Percentiles rank a stretch among this genome's conserved stretches.
These are phyloP conservation scores for Monosporascus sp. DNA, from an alignment of 2,329 filamentous ascomycete species.

Conservation along the genomic window DNA sequence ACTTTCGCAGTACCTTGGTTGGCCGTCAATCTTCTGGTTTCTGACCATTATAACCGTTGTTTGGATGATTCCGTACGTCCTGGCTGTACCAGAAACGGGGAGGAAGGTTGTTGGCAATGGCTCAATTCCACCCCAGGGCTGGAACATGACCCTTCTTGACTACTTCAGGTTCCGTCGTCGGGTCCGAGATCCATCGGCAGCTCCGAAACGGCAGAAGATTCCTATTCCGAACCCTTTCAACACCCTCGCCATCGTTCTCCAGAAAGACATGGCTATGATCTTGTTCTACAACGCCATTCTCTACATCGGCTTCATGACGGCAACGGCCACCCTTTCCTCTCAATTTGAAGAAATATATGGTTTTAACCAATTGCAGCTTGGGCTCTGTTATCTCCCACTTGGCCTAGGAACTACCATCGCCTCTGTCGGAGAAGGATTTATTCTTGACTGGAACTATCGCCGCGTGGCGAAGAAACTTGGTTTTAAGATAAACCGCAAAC, in stretches of 20 bases:
- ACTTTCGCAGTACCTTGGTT: slow-evolving; percentile 57
- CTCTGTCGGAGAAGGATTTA: slow-evolving; percentile 49
- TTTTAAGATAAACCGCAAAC: slow-evolving; percentile 54
- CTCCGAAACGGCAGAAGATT: slow-evolving; percentile 34
- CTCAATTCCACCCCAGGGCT: slow-evolving; percentile 50
- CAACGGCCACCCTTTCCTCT: slow-evolving; percentile 47
- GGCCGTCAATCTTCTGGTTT: slow-evolving; percentile 68
- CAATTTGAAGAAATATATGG: slow-evolving; percentile 46
- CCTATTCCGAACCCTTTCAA: slow-evolving; percentile 53
- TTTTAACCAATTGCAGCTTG: slow-evolving; percentile 45
- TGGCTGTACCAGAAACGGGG: slow-evolving; percentile 55
- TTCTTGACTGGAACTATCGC: slow-evolving; percentile 64
- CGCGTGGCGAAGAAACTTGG: slow-evolving; percentile 58
- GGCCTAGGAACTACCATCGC: slow-evolving; percentile 44
- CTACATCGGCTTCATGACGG: slow-evolving; percentile 51
- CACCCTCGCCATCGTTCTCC: slow-evolving; percentile 45
- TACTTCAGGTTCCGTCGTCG: slow-evolving; percentile 34
- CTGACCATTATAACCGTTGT: slow-evolving; percentile 47
- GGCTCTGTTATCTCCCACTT: slow-evolving; percentile 50
- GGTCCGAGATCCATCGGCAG: slow-evolving; percentile 26
- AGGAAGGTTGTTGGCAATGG: slow-evolving; percentile 58
- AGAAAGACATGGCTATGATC: slow-evolving; percentile 53
- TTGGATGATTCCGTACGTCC: slow-evolving; percentile 47
- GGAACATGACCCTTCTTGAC: slow-evolving; percentile 54
- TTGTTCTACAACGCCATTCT: slow-evolving; percentile 47